phyloP scores from a whole-genome alignment of 1,139 yeast genomes.

The Lodderomyces metapsilosis region DNA sequence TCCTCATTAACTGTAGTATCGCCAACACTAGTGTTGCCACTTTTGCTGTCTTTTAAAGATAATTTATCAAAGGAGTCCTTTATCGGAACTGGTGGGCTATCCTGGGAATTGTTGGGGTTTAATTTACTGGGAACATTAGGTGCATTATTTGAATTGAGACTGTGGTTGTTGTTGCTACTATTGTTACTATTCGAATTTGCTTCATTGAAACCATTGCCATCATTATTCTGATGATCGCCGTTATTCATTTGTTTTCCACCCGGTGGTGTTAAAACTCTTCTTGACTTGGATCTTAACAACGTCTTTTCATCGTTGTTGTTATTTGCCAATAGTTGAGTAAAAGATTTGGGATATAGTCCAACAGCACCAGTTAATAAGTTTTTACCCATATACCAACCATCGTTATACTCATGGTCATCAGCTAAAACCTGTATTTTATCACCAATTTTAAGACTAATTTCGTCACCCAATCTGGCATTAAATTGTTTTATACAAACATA shows the following conservation, averaged over 20 bases:
- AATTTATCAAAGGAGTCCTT: conserved; percentile 8
- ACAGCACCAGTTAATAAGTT: conserved; percentile 68
- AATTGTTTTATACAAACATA: conserved; percentile 78
- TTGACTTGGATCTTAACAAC: conserved; percentile 57
- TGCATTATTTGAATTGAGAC: conserved; percentile 3
- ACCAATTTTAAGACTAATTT: conserved; percentile 73
- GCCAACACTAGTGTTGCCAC: neutral
- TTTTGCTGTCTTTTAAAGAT: conserved; percentile 3
- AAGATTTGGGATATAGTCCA: conserved; percentile 88
- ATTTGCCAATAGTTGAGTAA: conserved; percentile 52
- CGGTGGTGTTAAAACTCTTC: conserved; percentile 40
- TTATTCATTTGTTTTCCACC: conserved; percentile 5
- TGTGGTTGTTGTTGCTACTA: neutral
- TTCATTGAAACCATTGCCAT: no score
- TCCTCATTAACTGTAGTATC: conserved; percentile 41
- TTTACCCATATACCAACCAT: conserved; percentile 96
- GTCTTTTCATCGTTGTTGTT: conserved; percentile 16
- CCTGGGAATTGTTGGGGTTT: conserved; percentile 6
- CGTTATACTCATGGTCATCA: conserved; percentile 90
- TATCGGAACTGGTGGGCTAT: neutral
- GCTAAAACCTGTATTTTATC: conserved; percentile 87
- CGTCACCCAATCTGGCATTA: conserved; percentile 85
- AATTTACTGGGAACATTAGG: conserved; percentile 7
- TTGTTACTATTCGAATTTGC: no score
- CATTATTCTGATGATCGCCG: neutral